Conservation (phyloP, 176 grass and related monocot genomes). For the Oropetium thomaeum region DNA sequence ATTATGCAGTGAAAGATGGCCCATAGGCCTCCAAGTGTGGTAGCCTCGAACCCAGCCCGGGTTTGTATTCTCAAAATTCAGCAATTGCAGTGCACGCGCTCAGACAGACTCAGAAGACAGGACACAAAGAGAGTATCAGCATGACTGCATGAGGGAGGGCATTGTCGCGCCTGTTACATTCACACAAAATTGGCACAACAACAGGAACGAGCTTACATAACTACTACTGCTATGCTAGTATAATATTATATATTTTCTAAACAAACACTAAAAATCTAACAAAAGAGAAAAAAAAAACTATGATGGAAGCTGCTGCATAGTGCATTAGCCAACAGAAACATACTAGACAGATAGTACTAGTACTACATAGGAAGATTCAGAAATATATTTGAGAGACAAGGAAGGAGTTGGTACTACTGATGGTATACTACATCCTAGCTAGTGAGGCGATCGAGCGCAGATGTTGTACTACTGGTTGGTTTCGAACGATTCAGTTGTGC, state of each 20-base stretch:
- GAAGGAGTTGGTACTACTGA: neutral
- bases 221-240: neutral
- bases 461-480: too few relatives aligned
- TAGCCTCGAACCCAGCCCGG: too few relatives aligned
- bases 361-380: too few relatives aligned
- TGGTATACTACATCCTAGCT: neutral
- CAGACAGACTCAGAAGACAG: neutral
- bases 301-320: neutral
- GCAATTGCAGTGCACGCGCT: neutral
- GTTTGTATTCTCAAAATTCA: neutral
- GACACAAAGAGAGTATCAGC: neutral
- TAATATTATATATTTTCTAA: neutral
- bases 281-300: neutral
- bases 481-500: constrained; percentile 69
- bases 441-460: too few relatives aligned
- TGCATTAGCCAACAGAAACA: neutral
- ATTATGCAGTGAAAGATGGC: too few relatives aligned
- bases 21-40: too few relatives aligned
- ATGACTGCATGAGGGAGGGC: neutral
- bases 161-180: neutral
- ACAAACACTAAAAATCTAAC: neutral
- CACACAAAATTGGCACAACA: constrained; percentile 26
- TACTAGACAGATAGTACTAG: neutral
- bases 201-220: neutral
- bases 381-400: too few relatives aligned